Base-by-base conservation (phyloP, 2,329 filamentous ascomycete genomes). In the Aurifilum marmelostoma region DNA sequence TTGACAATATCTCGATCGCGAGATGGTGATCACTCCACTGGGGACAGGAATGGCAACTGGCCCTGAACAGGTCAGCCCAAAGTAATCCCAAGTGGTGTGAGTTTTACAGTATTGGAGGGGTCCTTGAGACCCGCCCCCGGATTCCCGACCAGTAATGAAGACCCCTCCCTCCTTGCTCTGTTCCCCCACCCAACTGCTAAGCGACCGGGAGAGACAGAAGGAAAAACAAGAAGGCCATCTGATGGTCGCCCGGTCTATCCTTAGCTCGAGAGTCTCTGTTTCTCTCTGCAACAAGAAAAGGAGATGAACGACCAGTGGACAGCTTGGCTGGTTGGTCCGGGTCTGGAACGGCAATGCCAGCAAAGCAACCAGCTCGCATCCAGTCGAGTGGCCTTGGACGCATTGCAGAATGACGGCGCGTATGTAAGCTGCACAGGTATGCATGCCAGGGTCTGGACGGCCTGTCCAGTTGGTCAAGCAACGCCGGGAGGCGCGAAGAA, bases 11-110 rank as follows among this genome's bases (percentile, higher is more conserved):
- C 27, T 32, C n/a, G 41, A 63, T 63, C 18, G n/a, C 24, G 41
- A 47, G 61, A 43, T 29, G 27, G 27, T 39, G 21, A 63, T 63
- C 52, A 52, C 29, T 29, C 61, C 61, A 60, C 43, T 27, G 29
- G 27, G 43, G n/a, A n/a, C 32, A 60, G 41, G 39, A 50, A 29
- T 54, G 58, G 52, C 34, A 63, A 54, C 12, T 21, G 21, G 59
- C 59, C 58, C 34, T 63, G 66, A 27, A 34, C 59, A 65, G 62
- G 67, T 65, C 67, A 60, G 62, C 41, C 59, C 62, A 65, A 47
- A 65, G 67, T 65, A 63, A 64, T 64, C 47, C 62, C 54, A 65
- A 59, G 41, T 63, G 61, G 61, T 63, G 61, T 63, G 61, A 34
- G 41, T 41, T 27, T 34, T 34, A 21, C 39, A 27, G 27, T 24